Base-by-base conservation (phyloP, 2,329 filamentous ascomycete genomes). In the Hirsutella thompsonii region DNA sequence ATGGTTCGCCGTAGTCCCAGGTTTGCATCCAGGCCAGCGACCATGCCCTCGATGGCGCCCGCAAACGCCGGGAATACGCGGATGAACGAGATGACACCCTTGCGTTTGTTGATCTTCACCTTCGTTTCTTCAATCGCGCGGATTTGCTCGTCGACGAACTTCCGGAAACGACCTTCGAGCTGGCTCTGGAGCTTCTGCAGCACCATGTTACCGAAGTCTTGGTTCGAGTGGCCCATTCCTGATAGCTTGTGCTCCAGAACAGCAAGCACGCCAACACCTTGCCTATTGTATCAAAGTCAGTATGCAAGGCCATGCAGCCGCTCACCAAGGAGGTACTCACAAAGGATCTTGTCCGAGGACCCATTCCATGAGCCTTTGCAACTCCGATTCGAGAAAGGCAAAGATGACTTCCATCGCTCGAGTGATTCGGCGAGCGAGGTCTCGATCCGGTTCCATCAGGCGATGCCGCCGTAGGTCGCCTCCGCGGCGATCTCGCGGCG, bases 61-160 rank as follows among this genome's bases (percentile, higher is more conserved):
- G 80, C 80, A 62, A 95, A 95, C 44, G 81, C 69, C 0, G 90
- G 92, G 68, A 96, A 96, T 33, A 90, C 82, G 48, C 86, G 84
- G 68, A 96, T 90, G 60, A 96, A 96, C 14, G 81, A 81, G 52
- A 96, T 95, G 42, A 98, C 86, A 10, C 92, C 90, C 65, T 93
- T 95, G 50, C 92, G 83, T 69, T 96, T 96, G 69, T 94, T 95
- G 63, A 95, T 88, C 68, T 95, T 95, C 59, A 98, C 90, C 63
- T 96, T 96, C 32, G 89, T 96, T 46, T 96, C 92, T 62, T 96
- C 92, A 47, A 96, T 94, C 5, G 88, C 89, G 20, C 86, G 84
- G 44, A 96, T 83, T 58, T 98, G 92, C 48, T 94, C 87, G 49
- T 96, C 90, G 8, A 96, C 79, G 52, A 96, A 95, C 47, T 85